Evolutionary conservation across 805 yeast species (phyloP).

Genomic region (Isabelozyma gotoi): DNA sequence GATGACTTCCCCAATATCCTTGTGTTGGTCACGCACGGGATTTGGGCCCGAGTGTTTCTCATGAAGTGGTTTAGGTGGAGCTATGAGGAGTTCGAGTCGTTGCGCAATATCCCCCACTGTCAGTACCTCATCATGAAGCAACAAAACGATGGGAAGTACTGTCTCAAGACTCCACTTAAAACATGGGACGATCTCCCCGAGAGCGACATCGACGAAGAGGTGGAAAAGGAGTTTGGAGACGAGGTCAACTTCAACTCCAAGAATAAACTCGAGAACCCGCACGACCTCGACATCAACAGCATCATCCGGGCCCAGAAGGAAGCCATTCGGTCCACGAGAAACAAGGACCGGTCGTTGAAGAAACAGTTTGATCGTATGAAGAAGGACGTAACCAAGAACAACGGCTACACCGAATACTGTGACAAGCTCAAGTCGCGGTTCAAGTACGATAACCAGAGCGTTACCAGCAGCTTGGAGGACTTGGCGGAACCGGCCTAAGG

Average conservation of each 20-base stretch:
- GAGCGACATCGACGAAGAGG: slow-evolving; percentile 36
- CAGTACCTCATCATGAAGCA: slow-evolving; percentile 75
- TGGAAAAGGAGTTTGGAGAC: slow-evolving; percentile 33
- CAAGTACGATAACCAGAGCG: slow-evolving; percentile 27
- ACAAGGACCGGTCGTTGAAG: slow-evolving; percentile 43
- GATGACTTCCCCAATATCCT: slow-evolving; percentile 76
- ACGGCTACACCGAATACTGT: slow-evolving; percentile 9
- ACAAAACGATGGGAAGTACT: slow-evolving; percentile 48
- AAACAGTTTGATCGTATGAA: slow-evolving; percentile 15
- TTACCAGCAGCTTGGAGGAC: slow-evolving; percentile 19
- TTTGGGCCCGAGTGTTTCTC: slow-evolving; percentile 88
- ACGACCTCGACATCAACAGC: slow-evolving; percentile 37
- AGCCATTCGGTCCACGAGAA: slow-evolving; percentile 36
- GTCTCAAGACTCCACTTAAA: slow-evolving; percentile 57
- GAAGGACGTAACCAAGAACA: neutral
- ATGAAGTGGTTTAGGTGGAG: slow-evolving; percentile 96
- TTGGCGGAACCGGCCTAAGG: slow-evolving; percentile 1
- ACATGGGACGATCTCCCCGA: slow-evolving; percentile 70
- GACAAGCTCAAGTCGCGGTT: slow-evolving; percentile 11
- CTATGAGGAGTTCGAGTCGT: slow-evolving; percentile 81
- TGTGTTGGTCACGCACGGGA: slow-evolving; percentile 88
- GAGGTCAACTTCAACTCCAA: slow-evolving; percentile 39
- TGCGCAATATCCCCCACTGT: slow-evolving; percentile 84
- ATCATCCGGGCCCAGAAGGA: slow-evolving; percentile 37
- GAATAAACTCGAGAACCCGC: slow-evolving; percentile 27